Evolutionary conservation across 2,329 filamentous ascomycete genomes (phyloP).

Genomic region (Fusarium metavorans): DNA sequence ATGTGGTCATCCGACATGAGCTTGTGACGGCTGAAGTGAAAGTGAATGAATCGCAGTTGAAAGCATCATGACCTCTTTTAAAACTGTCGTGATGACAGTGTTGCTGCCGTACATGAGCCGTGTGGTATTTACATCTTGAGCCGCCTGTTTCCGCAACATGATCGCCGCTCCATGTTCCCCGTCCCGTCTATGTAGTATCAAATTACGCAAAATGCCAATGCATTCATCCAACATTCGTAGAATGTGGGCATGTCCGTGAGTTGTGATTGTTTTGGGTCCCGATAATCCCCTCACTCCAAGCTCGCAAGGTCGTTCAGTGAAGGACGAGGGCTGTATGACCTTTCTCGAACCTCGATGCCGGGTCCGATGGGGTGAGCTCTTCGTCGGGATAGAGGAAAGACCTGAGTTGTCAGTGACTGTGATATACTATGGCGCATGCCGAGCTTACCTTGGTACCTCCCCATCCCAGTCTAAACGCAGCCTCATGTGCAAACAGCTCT

Average conservation of each 20-base stretch:
- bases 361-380: conserved; percentile 78
- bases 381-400: conserved; percentile 71
- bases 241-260: neutral
- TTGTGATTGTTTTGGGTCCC: neutral
- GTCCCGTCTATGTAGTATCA: conserved; percentile 41
- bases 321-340: conserved; percentile 65
- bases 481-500: conserved; percentile 95
- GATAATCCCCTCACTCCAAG: conserved; percentile 66
- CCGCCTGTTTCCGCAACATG: conserved; percentile 18
- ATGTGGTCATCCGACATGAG: conserved; percentile 20
- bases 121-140: conserved; percentile 40
- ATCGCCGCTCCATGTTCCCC: conserved; percentile 24
- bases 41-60: neutral
- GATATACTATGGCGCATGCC: neutral
- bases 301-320: conserved; percentile 75
- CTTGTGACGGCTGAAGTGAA: conserved; percentile 16
- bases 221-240: conserved; percentile 19
- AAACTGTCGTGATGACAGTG: neutral
- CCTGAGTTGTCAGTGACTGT: conserved; percentile 51
- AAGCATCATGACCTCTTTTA: neutral
- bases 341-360: conserved; percentile 83
- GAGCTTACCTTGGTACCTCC: conserved; percentile 83
- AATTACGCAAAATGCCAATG: conserved; percentile 40
- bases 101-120: conserved; percentile 2
- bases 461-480: conserved; percentile 94